Evolutionary conservation across 805 yeast species (phyloP), one percentile per base, ranked within the genome.

Genomic region (Lipomyces mesembrius): DNA sequence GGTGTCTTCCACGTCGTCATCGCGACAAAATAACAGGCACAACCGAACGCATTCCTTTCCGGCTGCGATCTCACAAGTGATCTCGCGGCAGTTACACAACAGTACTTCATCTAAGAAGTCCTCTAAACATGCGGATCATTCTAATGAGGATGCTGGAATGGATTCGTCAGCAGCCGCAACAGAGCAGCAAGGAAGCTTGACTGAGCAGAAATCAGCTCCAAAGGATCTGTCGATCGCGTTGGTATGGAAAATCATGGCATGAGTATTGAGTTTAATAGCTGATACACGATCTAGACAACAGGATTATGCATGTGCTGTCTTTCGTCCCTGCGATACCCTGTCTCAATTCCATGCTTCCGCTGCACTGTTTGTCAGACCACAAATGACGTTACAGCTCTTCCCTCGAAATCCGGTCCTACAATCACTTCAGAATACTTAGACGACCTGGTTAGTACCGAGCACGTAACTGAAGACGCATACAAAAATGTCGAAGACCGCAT

Each of bases 331-430:
- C 71, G 73, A 49, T 71, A 74, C 32, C 75, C 77, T 1, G 64
- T 43, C 4, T 43, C 66, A 3, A 70, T 70, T 35, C 60, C 72
- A 7, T 70, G 72, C 57, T 87, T 84, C 74, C 83, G 84, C 65
- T 90, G 96, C 74, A 80, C 87, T 0, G 80, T 85, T 3, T 90
- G 96, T 73, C 73, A 61, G 22, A 72, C 75, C 22, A 70, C 73
- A 27, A 73, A 71, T 60, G 77, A 76, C 68, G 60, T 68, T 17
- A 61, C 65, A 29, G 65, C 69, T 56, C 58, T 71, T 43, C 54
- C 67, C 5, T 12, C 59, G 25, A 53, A 57, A 25, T 57, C 56
- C 7, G 35, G 27, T 5, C 53, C 20, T 27, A 25, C 52, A 34
- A 64, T 60, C 34, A 34, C 57, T 25, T 46, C 56, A 37, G 59